Base-by-base conservation (phyloP, 345 rosid species). In the sweet orange (Citrus sinensis) region DNA sequence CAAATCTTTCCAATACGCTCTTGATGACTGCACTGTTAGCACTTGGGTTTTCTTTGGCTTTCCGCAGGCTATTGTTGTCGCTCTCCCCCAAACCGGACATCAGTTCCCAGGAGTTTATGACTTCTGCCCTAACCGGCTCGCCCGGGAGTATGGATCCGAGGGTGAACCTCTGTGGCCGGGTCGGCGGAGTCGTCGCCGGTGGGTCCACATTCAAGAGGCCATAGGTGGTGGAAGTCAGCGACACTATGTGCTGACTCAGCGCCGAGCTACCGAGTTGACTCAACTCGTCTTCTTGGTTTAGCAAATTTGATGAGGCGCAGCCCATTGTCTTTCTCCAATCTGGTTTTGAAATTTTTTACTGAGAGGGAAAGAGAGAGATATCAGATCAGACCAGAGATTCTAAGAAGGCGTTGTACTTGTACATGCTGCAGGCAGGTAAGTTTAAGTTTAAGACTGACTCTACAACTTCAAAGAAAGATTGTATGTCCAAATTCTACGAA, bases 121-220 rank as follows among this genome's bases (percentile, higher is more conserved):
- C 82, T 80, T 93, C 95, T 1, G 14, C 51, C 51, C 17, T 46
- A 46, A 13, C 51, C 81, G 81, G 87, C 2, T 90, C 83, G 51
- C 83, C 73, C 1, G 86, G 83, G 78, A 86, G 82, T 79, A 87
- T 76, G 79, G 91, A 86, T 7, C 79, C 83, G 54, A 85, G 79
- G 30, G 90, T 80, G 85, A 87, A 76, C n/a, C 92, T 88, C 29
- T 83, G 78, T 9, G 92, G 90, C 14, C 92, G 95, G 0, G 90
- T 83, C 25, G 89, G 90, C n/a, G 87, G 60, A 82, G 78, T 10
- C 87, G 87, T n/a, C 2, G 87, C 67, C 7, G 92, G 90, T 2
- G 97, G 90, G 20, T 95, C 99, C 56, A 95, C 91, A 71, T 92
- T 86, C 84, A 95, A 98, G 70, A 93, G 92, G 75, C 99, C 99